These are phyloP conservation scores for Ceratopteris richardii DNA, from an alignment of 75 land plant genomes.

Conservation along the genomic window DNA sequence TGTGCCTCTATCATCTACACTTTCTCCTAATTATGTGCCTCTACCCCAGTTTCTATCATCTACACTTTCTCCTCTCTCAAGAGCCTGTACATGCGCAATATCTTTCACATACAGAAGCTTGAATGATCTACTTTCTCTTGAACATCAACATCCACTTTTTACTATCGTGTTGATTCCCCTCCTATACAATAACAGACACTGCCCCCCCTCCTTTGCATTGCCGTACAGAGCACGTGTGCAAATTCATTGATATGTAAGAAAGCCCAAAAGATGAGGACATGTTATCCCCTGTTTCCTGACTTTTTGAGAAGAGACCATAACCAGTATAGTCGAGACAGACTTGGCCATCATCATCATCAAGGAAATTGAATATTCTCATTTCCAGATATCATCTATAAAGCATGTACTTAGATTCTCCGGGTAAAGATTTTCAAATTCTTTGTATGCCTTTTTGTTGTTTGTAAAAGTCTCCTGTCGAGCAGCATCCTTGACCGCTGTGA, in stretches of 20 bases:
- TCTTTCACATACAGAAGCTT: too few species aligned
- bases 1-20: too few species aligned
- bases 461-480: constrained; percentile 8
- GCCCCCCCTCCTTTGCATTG: constrained; percentile 2
- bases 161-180: too few species aligned
- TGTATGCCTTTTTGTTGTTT: constrained; percentile 31
- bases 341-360: constrained; percentile 20
- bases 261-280: constrained; percentile 13
- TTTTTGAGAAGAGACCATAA: constrained; percentile 19
- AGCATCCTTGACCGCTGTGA: background rate
- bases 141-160: too few species aligned
- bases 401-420: constrained; percentile 42
- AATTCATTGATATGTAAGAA: constrained; percentile 17
- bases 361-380: constrained; percentile 48
- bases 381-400: constrained; percentile 39
- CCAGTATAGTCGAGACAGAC: constrained; percentile 26
- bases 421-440: constrained; percentile 35
- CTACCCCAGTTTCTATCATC: too few species aligned
- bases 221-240: constrained; percentile 16
- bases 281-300: constrained; percentile 1
- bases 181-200: too few species aligned
- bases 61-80: too few species aligned
- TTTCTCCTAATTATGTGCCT: too few species aligned
- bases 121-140: too few species aligned
- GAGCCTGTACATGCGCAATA: too few species aligned